Conservation (phyloP, 805 yeast genomes). For the Priceomyces carsonii region DNA sequence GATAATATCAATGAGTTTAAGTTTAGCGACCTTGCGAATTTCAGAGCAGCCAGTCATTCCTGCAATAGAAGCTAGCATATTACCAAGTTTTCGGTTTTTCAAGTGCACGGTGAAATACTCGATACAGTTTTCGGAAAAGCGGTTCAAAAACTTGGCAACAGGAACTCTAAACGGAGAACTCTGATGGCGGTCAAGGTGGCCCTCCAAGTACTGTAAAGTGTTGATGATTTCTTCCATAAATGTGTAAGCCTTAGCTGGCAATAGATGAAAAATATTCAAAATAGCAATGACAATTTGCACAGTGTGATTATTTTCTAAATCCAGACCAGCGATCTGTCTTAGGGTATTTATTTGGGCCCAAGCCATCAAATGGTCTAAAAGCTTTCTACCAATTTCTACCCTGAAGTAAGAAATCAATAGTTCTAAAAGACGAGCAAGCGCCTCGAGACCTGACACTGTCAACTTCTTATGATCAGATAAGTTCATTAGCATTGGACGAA, state of each 20-base stretch:
- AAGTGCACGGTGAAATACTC: constrained; percentile 69
- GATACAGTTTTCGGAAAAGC: constrained; percentile 76
- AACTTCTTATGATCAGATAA: constrained; percentile 89
- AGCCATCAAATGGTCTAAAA: constrained; percentile 90
- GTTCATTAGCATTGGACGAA: constrained; percentile 94
- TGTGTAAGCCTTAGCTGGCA: constrained; percentile 90
- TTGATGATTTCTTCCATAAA: constrained; percentile 85
- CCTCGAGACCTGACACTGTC: constrained; percentile 87
- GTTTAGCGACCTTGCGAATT: constrained; percentile 56
- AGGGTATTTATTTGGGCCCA: constrained; percentile 89
- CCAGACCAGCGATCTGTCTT: constrained; percentile 75
- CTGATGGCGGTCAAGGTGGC: constrained; percentile 79
- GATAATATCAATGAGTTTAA: constrained; percentile 50
- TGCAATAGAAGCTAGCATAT: constrained; percentile 67
- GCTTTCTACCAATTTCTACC: constrained; percentile 92
- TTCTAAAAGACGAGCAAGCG: constrained; percentile 83
- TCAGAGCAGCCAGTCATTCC: constrained; percentile 53
- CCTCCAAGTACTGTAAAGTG: constrained; percentile 76
- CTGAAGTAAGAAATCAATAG: constrained; percentile 88
- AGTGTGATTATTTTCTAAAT: constrained; percentile 75
- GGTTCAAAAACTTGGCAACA: constrained; percentile 77
- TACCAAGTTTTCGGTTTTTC: constrained; percentile 62
- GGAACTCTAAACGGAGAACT: constrained; percentile 91
- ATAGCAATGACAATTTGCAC: constrained; percentile 88
- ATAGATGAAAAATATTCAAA: constrained; percentile 82